These are phyloP conservation scores for Fomitiporia mediterranea DNA, from an alignment of 1,284 basidiomycete species.

Conservation along the genomic window DNA sequence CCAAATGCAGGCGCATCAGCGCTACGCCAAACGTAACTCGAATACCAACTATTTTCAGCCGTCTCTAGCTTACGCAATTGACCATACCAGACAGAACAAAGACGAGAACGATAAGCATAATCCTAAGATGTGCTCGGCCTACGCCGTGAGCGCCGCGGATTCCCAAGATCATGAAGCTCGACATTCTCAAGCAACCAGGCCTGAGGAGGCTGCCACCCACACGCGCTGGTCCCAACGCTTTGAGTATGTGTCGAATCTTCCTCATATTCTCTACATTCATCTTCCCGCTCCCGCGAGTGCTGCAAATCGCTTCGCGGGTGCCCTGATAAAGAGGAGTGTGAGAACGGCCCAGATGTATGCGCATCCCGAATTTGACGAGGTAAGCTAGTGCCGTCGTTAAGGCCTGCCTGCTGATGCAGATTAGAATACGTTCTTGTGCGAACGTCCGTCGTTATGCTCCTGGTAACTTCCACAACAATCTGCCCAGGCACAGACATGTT, in stretches of 20 bases:
- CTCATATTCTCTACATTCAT: neutral
- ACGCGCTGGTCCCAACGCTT: no score
- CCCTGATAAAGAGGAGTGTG: neutral
- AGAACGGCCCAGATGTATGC: neutral
- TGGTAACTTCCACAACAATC: slow-evolving; percentile 16
- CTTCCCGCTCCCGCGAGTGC: slow-evolving; percentile 2
- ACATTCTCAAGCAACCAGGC: slow-evolving; percentile 13
- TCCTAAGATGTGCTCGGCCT: slow-evolving; percentile 7
- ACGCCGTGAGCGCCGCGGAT: slow-evolving; percentile 6
- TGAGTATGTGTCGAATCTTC: no score
- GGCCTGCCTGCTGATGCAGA: neutral
- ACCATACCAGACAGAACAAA: no score
- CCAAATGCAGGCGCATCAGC: no score
- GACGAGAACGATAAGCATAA: neutral
- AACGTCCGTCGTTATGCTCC: slow-evolving; percentile 10
- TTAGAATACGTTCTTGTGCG: neutral
- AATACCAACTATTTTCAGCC: no score
- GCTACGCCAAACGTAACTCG: no score
- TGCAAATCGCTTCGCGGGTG: neutral
- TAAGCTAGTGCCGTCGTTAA: neutral
- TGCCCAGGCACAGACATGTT: slow-evolving; percentile 1
- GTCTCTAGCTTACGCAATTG: no score
- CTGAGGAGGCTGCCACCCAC: slow-evolving; percentile 12
- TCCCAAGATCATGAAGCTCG: slow-evolving; percentile 12
- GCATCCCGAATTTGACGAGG: neutral